Percentiles rank a stretch among this genome's conserved stretches.
These are phyloP conservation scores for Fraxinus sp. DNA, from an alignment of 305 asterid genomes.

Conservation along the genomic window DNA sequence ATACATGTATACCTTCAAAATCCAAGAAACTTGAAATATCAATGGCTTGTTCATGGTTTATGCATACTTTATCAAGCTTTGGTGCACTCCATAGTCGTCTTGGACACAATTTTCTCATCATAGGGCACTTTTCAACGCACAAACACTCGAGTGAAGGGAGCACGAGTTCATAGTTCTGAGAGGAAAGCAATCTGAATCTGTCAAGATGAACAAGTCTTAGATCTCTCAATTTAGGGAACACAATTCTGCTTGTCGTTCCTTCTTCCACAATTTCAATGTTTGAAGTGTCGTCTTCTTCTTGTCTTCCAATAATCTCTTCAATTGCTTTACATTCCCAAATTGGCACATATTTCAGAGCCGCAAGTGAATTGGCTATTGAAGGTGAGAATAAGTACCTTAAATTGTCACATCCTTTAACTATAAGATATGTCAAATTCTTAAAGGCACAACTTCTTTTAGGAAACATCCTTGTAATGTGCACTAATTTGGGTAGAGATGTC, in stretches of 20 bases:
- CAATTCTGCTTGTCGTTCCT: not conserved
- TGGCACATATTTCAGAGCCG: not conserved
- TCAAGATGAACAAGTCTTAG: not conserved
- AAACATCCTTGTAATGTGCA: not conserved
- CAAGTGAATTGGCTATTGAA: conserved; percentile 5
- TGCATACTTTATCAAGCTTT: not conserved
- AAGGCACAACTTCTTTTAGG: not conserved
- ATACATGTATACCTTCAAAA: not conserved
- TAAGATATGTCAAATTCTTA: not conserved
- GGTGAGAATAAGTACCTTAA: conserved; percentile 4
- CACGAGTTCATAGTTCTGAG: not conserved
- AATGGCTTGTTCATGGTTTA: not conserved
- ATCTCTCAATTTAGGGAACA: not conserved
- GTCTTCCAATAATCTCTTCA: conserved; percentile 1
- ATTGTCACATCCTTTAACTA: not conserved
- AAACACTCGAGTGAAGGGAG: not conserved
- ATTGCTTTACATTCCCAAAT: not conserved
- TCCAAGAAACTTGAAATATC: conserved; percentile 31
- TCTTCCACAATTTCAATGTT: not conserved
- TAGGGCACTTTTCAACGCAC: not conserved
- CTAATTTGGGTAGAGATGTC: not conserved
- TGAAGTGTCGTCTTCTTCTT: not conserved
- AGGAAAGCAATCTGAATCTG: not conserved
- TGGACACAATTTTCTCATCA: not conserved
- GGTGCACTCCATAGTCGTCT: not conserved